These are phyloP conservation scores for Epichloe coenophiala DNA, from an alignment of 2,329 filamentous ascomycete genomes.

Conservation along the genomic window DNA sequence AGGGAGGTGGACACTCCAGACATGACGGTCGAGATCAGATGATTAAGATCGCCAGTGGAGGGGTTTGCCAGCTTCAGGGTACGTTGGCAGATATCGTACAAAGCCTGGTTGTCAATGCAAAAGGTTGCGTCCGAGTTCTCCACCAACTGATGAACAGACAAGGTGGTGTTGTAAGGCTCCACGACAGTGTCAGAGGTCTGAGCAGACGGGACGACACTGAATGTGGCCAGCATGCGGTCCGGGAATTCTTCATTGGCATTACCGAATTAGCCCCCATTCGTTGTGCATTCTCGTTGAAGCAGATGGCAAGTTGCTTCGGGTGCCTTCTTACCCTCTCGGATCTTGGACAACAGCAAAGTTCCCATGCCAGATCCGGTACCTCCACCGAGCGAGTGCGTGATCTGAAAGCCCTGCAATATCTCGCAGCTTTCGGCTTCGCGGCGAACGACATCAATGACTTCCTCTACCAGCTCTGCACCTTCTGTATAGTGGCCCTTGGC, in stretches of 20 bases:
- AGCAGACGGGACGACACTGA: slow-evolving; percentile 94
- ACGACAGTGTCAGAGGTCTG: slow-evolving; percentile 99
- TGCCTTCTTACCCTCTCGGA: slow-evolving; percentile 51
- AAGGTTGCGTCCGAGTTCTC: slow-evolving; percentile 99
- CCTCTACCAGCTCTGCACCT: slow-evolving; percentile 94
- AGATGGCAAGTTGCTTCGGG: background rate
- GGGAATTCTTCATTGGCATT: slow-evolving; percentile 58
- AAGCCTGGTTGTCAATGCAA: slow-evolving; percentile 99
- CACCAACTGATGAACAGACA: slow-evolving; percentile 96
- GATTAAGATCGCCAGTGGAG: slow-evolving; percentile 97
- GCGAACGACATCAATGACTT: slow-evolving; percentile 94
- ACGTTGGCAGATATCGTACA: slow-evolving; percentile 99
- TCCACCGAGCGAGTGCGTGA: slow-evolving; percentile 98
- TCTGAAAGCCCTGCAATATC: slow-evolving; percentile 99
- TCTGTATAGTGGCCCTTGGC: slow-evolving; percentile 99
- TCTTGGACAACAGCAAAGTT: slow-evolving; percentile 98
- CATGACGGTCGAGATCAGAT: slow-evolving; percentile 98
- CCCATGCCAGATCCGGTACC: slow-evolving; percentile 99
- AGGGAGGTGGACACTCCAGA: slow-evolving; percentile 96
- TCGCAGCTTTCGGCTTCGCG: slow-evolving; percentile 97
- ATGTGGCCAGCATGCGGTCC: slow-evolving; percentile 99
- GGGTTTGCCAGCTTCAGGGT: slow-evolving; percentile 98
- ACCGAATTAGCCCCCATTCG: background rate
- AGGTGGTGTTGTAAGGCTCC: slow-evolving; percentile 98
- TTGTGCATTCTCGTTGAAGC: background rate